Evolutionary conservation across 768 basidiomycete species (phyloP).

Genomic region (Boletus bicolor): DNA sequence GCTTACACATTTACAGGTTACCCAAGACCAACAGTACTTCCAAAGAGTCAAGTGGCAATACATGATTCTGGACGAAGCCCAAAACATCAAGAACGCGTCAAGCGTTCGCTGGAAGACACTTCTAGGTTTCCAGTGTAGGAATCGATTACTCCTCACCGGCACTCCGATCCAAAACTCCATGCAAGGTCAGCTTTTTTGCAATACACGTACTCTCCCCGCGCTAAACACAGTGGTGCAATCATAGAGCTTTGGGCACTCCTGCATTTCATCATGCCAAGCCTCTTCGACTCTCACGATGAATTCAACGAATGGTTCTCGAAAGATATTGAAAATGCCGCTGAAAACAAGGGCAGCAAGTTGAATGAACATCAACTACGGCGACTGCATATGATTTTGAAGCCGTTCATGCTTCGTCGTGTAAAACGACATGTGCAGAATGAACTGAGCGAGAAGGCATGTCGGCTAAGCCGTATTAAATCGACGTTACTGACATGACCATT

Average conservation of each 20-base stretch:
- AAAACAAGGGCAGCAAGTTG: conserved; percentile 86
- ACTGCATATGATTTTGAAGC: conserved; percentile 97
- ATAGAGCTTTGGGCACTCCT: conserved; percentile 96
- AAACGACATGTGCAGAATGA: conserved; percentile 99
- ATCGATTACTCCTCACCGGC: conserved; percentile 90
- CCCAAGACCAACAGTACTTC: conserved; percentile 97
- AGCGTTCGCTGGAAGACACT: conserved; percentile 97
- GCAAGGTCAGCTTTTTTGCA: conserved; percentile 65
- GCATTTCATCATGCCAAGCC: conserved; percentile 99
- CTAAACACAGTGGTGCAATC: conserved; percentile 3
- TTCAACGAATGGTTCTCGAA: conserved; percentile 99
- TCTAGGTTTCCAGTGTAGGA: conserved; percentile 92
- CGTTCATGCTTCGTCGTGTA: conserved; percentile 96
- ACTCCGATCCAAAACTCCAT: conserved; percentile 99
- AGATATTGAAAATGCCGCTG: conserved; percentile 93
- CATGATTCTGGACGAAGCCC: conserved; percentile 99
- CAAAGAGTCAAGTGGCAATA: conserved; percentile 99
- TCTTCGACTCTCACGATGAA: conserved; percentile 99
- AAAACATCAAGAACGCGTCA: conserved; percentile 98
- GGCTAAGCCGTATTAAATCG: conserved; percentile 46
- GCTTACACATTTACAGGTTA: conserved; percentile 52
- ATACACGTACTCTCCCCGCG: neutral
- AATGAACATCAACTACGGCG: conserved; percentile 94
- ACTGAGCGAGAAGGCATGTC: conserved; percentile 88
- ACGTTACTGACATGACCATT: conserved; percentile 79